Conservation (phyloP, 225 moss, liverwort and hornwort species). For the Antitrichia curtipendula region DNA sequence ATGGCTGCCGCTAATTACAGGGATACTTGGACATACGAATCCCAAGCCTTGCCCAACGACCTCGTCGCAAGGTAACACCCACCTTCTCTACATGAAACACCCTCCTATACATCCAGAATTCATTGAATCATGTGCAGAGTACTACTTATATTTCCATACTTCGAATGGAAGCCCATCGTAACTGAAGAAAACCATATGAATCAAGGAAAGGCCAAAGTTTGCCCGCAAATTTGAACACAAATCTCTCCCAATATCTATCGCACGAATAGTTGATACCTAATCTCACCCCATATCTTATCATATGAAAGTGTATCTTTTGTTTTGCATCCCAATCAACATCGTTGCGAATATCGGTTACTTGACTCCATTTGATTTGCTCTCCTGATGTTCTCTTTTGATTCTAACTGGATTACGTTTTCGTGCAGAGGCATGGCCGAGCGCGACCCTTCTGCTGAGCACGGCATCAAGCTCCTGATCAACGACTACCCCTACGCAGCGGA, state of each 20-base stretch:
- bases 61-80: slow-evolving; percentile 11
- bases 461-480: slow-evolving; percentile 30
- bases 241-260: not conserved
- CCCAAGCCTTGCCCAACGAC: slow-evolving; percentile 37
- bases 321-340: not conserved
- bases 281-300: not conserved
- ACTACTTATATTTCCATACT: too few species aligned
- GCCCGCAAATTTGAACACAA: not conserved
- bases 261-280: not conserved
- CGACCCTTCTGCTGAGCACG: slow-evolving; percentile 13
- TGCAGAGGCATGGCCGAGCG: slow-evolving; percentile 59
- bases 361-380: not conserved
- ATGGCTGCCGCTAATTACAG: slow-evolving; percentile 44
- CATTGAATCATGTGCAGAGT: not conserved
- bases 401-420: not conserved
- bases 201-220: not conserved
- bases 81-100: not conserved
- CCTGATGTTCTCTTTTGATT: not conserved
- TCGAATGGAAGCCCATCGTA: too few species aligned
- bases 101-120: not conserved
- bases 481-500: slow-evolving; percentile 68
- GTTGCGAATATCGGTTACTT: not conserved
- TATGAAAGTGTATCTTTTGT: not conserved
- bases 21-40: slow-evolving; percentile 33
- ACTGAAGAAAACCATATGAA: not conserved